phyloP scores from a whole-genome alignment of 139 green algal genomes.

The Chlorella sp. region DNA sequence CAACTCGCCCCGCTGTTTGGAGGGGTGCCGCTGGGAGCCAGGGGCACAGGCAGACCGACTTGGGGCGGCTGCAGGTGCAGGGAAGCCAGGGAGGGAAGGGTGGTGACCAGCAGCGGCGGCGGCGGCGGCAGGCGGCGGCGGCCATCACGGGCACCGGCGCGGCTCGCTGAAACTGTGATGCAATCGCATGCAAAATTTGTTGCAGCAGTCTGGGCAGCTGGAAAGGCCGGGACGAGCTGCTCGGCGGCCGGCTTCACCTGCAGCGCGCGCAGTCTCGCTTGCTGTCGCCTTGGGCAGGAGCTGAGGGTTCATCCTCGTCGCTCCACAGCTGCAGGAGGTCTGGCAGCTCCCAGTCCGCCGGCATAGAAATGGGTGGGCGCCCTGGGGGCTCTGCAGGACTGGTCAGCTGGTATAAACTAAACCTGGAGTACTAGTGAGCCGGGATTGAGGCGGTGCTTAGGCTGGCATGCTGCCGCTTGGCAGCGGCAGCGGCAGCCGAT shows the following conservation, averaged over 20 bases:
- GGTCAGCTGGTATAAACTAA: background rate
- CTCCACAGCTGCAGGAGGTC: background rate
- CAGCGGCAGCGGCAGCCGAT: too few relatives aligned
- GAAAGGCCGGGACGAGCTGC: too few relatives aligned
- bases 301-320: background rate
- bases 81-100: background rate
- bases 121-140: background rate
- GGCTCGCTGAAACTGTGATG: background rate
- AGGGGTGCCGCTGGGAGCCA: background rate
- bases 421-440: background rate
- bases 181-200: background rate
- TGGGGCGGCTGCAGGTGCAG: background rate
- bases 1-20: background rate
- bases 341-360: background rate
- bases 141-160: too few relatives aligned
- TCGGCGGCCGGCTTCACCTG: background rate
- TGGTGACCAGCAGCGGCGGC: background rate
- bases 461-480: too few relatives aligned
- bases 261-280: slow-evolving; percentile 10
- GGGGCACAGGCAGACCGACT: slow-evolving; percentile 15
- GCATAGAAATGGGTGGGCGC: background rate
- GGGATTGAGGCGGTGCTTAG: too few relatives aligned
- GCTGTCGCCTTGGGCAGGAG: too few relatives aligned
- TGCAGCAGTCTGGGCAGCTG: background rate
- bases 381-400: background rate